These are phyloP conservation scores for Alternaria arbusti DNA, from an alignment of 2,329 filamentous ascomycete genomes.

Conservation along the genomic window DNA sequence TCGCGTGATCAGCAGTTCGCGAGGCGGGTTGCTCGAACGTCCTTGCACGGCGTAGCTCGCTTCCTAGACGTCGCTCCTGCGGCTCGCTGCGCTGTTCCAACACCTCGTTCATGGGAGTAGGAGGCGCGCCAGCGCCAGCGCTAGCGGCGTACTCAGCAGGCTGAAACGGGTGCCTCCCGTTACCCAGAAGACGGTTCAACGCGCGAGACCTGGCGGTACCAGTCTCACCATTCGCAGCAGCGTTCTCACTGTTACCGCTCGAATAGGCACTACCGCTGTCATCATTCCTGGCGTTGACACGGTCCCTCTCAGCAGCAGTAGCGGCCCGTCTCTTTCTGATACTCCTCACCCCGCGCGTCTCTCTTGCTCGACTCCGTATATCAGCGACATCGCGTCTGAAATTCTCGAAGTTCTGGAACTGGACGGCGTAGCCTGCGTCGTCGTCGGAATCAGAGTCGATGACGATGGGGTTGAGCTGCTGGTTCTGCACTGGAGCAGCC, in stretches of 20 bases:
- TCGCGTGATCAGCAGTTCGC: neutral
- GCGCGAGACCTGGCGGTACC: neutral
- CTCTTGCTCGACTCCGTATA: constrained; percentile 13
- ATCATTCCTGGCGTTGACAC: neutral
- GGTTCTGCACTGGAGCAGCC: neutral
- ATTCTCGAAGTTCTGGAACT: constrained; percentile 8
- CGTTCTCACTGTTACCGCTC: neutral
- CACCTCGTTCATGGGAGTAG: neutral
- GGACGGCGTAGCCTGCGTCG: constrained; percentile 5
- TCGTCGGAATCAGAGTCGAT: constrained; percentile 6
- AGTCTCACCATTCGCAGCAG: neutral
- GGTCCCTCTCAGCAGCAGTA: neutral
- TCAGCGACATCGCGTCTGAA: constrained; percentile 14
- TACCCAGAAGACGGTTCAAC: neutral
- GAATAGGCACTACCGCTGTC: neutral
- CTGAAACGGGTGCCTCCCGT: neutral
- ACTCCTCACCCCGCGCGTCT: neutral
- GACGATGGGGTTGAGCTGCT: constrained; percentile 1
- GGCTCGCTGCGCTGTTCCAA: neutral
- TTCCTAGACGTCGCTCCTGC: too few relatives aligned
- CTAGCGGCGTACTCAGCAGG: neutral
- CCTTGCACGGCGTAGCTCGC: neutral
- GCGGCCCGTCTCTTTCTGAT: neutral
- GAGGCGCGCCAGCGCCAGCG: neutral
- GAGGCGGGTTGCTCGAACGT: neutral